Evolutionary conservation across 176 grass and related monocot genomes (phyloP).

Genomic region (Zizania latifolia): DNA sequence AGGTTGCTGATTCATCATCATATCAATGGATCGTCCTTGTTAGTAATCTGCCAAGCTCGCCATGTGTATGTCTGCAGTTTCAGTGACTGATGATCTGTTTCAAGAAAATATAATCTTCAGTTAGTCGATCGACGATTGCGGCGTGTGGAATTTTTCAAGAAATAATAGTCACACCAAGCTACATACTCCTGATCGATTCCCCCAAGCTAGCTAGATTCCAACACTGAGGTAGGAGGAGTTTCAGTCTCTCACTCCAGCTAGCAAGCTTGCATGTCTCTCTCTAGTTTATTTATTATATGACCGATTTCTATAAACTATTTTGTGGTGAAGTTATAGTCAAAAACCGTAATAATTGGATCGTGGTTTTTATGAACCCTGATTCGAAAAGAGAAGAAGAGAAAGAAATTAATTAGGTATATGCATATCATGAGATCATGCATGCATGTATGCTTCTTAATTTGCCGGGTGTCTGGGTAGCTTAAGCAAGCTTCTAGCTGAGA

Average conservation of each 20-base stretch:
- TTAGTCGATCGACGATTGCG: neutral
- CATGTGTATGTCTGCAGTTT: no score
- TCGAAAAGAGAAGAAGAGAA: no score
- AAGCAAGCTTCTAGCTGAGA: neutral
- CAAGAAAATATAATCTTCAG: no score
- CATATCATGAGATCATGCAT: neutral
- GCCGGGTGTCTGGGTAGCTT: conserved; percentile 21
- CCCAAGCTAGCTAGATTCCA: conserved; percentile 4
- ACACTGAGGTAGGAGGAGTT: conserved; percentile 1
- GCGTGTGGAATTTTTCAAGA: neutral
- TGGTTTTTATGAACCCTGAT: no score
- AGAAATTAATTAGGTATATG: no score
- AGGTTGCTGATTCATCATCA: neutral
- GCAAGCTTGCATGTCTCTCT: neutral
- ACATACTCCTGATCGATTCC: neutral
- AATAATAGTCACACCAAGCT: conserved; percentile 5
- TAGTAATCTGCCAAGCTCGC: neutral
- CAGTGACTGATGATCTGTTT: no score
- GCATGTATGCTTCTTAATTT: neutral
- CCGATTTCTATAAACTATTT: no score
- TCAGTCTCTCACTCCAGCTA: conserved; percentile 25
- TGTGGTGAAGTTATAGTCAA: no score
- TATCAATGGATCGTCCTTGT: no score
- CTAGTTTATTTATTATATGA: no score
- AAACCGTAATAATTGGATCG: no score